Percentiles rank a stretch among this genome's conserved stretches.
Evolutionary conservation across 257 asterid species (phyloP).

Genomic region (Capsicum rhomboideum): DNA sequence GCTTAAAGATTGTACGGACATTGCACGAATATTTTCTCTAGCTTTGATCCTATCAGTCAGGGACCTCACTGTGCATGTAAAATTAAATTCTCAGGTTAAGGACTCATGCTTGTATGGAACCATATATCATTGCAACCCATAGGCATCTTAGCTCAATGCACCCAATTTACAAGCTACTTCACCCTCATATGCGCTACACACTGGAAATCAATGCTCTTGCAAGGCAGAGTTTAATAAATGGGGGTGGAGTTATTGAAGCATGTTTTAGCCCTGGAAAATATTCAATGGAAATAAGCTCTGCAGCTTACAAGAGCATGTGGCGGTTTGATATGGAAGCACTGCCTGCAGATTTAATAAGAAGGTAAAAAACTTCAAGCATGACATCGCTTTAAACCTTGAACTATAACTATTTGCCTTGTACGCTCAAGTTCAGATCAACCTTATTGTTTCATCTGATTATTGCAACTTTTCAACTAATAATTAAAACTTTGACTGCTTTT

Average conservation of each 20-base stretch:
- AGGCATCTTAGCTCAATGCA: slow-evolving; percentile 7
- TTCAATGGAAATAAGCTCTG: slow-evolving; percentile 81
- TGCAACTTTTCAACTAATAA: not conserved
- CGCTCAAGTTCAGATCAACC: not conserved
- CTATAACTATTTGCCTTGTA: not conserved
- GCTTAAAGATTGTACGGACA: not conserved
- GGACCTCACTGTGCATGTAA: not conserved
- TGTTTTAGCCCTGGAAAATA: slow-evolving; percentile 80
- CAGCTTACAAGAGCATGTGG: slow-evolving; percentile 81
- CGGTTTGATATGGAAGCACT: slow-evolving; percentile 77
- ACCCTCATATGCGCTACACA: slow-evolving; percentile 30
- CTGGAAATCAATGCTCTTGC: slow-evolving; percentile 92
- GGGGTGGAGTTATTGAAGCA: slow-evolving; percentile 84
- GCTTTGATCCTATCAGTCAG: not conserved
- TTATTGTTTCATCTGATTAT: not conserved
- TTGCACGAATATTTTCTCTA: slow-evolving; percentile 7
- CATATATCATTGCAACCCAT: slow-evolving; percentile 44
- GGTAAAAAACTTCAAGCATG: slow-evolving; percentile 24
- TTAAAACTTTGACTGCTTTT: not conserved
- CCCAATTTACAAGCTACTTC: slow-evolving; percentile 8
- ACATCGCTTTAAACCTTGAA: not conserved
- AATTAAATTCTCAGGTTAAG: slow-evolving; percentile 51
- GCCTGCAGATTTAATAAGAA: slow-evolving; percentile 68
- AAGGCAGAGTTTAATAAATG: slow-evolving; percentile 71
- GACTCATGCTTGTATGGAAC: slow-evolving; percentile 92